These are phyloP conservation scores for Diaporthe vexans DNA, from an alignment of 2,329 filamentous ascomycete species.

Conservation along the genomic window DNA sequence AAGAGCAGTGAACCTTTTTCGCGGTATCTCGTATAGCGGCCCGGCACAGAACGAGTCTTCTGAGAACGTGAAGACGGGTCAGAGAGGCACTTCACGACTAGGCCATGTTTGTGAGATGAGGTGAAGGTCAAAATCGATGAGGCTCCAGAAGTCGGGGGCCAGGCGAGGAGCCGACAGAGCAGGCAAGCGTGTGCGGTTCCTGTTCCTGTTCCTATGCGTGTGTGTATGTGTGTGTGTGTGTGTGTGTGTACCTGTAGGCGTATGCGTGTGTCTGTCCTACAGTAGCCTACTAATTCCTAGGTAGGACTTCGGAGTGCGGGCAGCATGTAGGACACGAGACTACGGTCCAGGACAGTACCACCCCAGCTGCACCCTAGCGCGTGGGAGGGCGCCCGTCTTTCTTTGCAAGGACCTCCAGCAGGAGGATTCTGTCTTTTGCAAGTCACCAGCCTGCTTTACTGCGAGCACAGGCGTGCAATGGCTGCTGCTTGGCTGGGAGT, in stretches of 20 bases:
- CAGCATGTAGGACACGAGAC: slow-evolving; percentile 29
- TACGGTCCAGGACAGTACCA: slow-evolving; percentile 12
- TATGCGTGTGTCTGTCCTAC: slow-evolving; percentile 25
- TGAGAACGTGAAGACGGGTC: slow-evolving; percentile 16
- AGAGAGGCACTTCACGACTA: slow-evolving; percentile 12
- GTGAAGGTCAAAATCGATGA: slow-evolving; percentile 9
- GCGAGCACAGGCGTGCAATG: background rate
- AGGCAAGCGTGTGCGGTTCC: slow-evolving; percentile 16
- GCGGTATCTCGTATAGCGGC: background rate
- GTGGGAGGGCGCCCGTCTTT: slow-evolving; percentile 22
- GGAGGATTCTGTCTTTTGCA: slow-evolving; percentile 25
- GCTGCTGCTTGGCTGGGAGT: background rate
- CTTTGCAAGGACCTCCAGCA: slow-evolving; percentile 8
- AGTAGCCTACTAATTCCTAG: slow-evolving; percentile 13
- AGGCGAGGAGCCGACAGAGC: slow-evolving; percentile 26
- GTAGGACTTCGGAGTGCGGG: slow-evolving; percentile 27
- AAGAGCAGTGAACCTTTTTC: background rate
- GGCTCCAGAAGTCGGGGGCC: slow-evolving; percentile 18
- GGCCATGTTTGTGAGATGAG: slow-evolving; percentile 26
- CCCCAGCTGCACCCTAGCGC: slow-evolving; percentile 28
- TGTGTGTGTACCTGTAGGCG: slow-evolving; percentile 5
- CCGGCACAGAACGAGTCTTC: slow-evolving; percentile 8
- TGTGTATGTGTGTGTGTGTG: background rate
- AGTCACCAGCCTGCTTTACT: slow-evolving; percentile 16
- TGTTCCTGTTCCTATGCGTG: slow-evolving; percentile 12